phyloP scores from a whole-genome alignment of 2,329 filamentous ascomycete genomes.

The Geosmithia morbida region DNA sequence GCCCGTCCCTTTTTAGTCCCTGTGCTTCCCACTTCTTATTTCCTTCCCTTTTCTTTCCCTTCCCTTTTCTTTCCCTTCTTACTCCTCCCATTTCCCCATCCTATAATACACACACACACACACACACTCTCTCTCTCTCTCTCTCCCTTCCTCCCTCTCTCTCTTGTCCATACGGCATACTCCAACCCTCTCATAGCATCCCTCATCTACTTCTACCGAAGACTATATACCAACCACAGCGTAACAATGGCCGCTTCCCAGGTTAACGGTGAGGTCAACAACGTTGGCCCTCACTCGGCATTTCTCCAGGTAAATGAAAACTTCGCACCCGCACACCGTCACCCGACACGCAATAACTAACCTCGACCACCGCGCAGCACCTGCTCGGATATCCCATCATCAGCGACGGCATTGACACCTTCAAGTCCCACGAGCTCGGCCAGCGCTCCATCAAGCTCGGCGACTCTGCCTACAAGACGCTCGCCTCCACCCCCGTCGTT shows the following conservation, averaged over 20 bases:
- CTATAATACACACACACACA: too few relatives aligned
- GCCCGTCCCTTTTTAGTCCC: conserved; percentile 1
- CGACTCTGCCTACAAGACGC: conserved; percentile 58
- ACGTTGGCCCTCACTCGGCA: conserved; percentile 27
- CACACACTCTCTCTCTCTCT: too few relatives aligned
- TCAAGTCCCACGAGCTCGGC: conserved; percentile 72
- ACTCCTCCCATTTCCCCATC: background rate
- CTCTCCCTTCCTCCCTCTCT: conserved; percentile 1
- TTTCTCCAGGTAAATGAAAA: conserved; percentile 37
- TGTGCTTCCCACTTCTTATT: background rate
- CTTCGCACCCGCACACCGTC: too few relatives aligned
- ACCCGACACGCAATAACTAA: too few relatives aligned
- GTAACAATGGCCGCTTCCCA: conserved; percentile 14
- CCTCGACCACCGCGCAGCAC: conserved; percentile 48
- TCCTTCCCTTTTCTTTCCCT: background rate
- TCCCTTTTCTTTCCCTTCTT: background rate
- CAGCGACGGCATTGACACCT: conserved; percentile 59
- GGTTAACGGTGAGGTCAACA: conserved; percentile 33
- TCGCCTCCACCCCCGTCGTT: conserved; percentile 66
- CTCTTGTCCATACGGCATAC: conserved; percentile 1
- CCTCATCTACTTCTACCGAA: background rate
- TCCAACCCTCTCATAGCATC: background rate
- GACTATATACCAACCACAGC: background rate
- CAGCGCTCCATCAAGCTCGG: conserved; percentile 68
- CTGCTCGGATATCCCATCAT: conserved; percentile 74